phyloP scores from a whole-genome alignment of 2,329 filamentous ascomycete genomes.

The Colletotrichum noveboracense region DNA sequence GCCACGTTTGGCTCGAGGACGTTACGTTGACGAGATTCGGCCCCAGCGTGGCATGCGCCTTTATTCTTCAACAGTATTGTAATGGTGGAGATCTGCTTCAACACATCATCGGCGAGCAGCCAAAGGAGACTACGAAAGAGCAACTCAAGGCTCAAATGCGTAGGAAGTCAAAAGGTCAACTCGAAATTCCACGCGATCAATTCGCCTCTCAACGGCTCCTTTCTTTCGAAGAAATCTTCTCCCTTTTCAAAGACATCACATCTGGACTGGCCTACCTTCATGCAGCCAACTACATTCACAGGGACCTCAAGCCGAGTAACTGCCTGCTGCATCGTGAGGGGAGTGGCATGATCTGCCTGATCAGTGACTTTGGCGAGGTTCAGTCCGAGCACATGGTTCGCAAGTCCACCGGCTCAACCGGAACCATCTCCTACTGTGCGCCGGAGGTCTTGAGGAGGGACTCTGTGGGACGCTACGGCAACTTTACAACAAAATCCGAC shows the following conservation, averaged over 20 bases:
- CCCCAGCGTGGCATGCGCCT: slow-evolving; percentile 90
- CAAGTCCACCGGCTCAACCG: slow-evolving; percentile 91
- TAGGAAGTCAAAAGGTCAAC: slow-evolving; percentile 78
- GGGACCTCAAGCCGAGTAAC: slow-evolving; percentile 95
- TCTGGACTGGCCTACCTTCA: slow-evolving; percentile 91
- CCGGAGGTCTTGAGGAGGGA: slow-evolving; percentile 85
- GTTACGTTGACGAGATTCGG: slow-evolving; percentile 84
- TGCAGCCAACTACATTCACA: slow-evolving; percentile 89
- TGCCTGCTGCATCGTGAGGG: slow-evolving; percentile 85
- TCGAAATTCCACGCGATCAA: slow-evolving; percentile 65
- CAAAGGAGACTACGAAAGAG: slow-evolving; percentile 74
- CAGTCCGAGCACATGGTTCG: slow-evolving; percentile 82
- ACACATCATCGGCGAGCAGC: slow-evolving; percentile 76
- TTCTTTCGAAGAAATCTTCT: slow-evolving; percentile 92
- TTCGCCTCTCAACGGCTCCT: slow-evolving; percentile 46
- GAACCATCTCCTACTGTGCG: slow-evolving; percentile 96
- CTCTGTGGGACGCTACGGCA: slow-evolving; percentile 75
- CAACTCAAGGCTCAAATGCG: slow-evolving; percentile 88
- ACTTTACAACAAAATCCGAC: slow-evolving; percentile 96
- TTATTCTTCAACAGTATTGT: slow-evolving; percentile 97
- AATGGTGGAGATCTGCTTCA: slow-evolving; percentile 90
- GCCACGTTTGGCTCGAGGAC: slow-evolving; percentile 96
- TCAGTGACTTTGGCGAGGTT: slow-evolving; percentile 98
- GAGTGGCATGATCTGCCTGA: slow-evolving; percentile 76
- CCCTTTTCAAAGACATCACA: slow-evolving; percentile 94